Evolutionary conservation across 164 flowering plant genomes (phyloP).

Genomic region (Amborella trichopoda): DNA sequence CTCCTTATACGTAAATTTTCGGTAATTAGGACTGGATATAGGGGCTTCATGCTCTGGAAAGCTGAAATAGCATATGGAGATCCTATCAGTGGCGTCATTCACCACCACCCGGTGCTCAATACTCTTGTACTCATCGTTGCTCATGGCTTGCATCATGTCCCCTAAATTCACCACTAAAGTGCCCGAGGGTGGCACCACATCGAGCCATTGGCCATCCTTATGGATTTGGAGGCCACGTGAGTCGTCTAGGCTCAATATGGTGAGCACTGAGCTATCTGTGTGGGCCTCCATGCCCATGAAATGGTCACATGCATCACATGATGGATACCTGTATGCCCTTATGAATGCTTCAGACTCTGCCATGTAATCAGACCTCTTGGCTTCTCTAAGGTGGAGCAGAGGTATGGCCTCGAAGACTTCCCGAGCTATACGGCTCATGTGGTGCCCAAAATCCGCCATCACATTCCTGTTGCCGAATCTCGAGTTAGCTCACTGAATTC

Average conservation of each 20-base stretch:
- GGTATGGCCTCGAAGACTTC: conserved; percentile 28
- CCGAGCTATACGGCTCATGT: conserved; percentile 30
- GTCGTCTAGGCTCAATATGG: conserved; percentile 44
- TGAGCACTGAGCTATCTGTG: conserved; percentile 57
- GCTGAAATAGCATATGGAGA: conserved; percentile 61
- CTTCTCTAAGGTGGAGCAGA: conserved; percentile 17
- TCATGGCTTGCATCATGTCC: conserved; percentile 81
- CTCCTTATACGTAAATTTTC: conserved; percentile 49
- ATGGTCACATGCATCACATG: not conserved
- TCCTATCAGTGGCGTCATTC: conserved; percentile 26
- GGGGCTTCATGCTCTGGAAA: conserved; percentile 35
- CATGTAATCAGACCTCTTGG: conserved; percentile 7
- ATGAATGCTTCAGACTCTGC: conserved; percentile 26
- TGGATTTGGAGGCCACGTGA: conserved; percentile 50
- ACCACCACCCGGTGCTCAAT: conserved; percentile 50
- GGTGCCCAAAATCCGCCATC: conserved; percentile 41
- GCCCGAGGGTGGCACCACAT: conserved; percentile 26
- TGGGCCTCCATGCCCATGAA: conserved; percentile 34
- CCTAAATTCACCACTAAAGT: conserved; percentile 60
- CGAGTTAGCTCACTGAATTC: no score
- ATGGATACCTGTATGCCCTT: conserved; percentile 46
- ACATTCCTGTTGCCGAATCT: conserved; percentile 23
- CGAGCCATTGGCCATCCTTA: conserved; percentile 36
- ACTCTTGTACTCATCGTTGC: conserved; percentile 51
- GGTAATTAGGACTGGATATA: conserved; percentile 44